Evolutionary conservation across 306 rosid genomes (phyloP).

Genomic region (Cicer arietinum): DNA sequence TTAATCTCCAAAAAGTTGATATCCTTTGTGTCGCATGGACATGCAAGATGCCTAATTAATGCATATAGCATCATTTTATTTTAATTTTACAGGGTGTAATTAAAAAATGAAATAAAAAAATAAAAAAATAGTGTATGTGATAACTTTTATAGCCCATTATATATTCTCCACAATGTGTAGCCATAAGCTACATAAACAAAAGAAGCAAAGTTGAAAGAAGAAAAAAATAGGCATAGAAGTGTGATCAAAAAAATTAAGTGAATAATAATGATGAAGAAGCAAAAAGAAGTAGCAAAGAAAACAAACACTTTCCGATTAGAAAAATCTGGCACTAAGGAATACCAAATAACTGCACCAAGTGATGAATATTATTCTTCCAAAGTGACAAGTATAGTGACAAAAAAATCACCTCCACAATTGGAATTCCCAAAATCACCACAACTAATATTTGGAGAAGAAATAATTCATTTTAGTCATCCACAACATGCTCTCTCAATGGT

Average conservation of each 20-base stretch:
- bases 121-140: conserved; percentile 38
- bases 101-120: conserved; percentile 27
- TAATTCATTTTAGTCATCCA: conserved; percentile 73
- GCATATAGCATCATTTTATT: conserved; percentile 35
- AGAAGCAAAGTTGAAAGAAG: background rate
- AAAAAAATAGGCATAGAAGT: background rate
- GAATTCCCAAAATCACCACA: conserved; percentile 74
- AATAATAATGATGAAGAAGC: conserved; percentile 34
- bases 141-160: conserved; percentile 44
- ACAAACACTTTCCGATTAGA: conserved; percentile 48
- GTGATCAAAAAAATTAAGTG: background rate
- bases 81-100: conserved; percentile 22
- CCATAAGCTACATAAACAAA: conserved; percentile 42
- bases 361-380: conserved; percentile 35
- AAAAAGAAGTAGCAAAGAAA: conserved; percentile 40
- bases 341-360: conserved; percentile 12
- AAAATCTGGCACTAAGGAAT: conserved; percentile 47
- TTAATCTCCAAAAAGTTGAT: conserved; percentile 23
- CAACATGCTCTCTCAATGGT: conserved; percentile 64
- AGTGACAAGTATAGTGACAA: conserved; percentile 26
- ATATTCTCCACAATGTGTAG: conserved; percentile 38
- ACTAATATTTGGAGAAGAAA: conserved; percentile 63
- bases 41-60: conserved; percentile 37
- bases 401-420: conserved; percentile 38
- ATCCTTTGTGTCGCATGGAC: conserved; percentile 35